Conservation (phyloP, 192 early-diverging fungal genomes). For the Backusella circina region DNA sequence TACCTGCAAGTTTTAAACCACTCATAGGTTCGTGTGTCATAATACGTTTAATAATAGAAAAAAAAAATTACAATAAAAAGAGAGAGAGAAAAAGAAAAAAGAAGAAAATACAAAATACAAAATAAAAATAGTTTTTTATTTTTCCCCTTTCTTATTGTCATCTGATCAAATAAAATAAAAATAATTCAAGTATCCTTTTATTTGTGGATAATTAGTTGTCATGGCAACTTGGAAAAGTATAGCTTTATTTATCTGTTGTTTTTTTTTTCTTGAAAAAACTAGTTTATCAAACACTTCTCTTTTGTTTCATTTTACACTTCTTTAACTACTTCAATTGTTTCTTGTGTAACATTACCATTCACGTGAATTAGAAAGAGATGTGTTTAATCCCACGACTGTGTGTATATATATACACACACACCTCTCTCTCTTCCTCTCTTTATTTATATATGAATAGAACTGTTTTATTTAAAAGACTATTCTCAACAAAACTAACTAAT, state of each 20-base stretch:
- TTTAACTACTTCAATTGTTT: neutral
- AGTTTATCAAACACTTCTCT: neutral
- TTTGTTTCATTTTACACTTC: neutral
- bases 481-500: conserved; percentile 1
- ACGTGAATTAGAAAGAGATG: neutral
- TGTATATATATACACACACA: neutral
- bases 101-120: too few species aligned
- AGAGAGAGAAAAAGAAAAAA: neutral
- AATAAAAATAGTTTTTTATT: neutral
- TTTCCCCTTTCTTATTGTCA: neutral
- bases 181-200: neutral
- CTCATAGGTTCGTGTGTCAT: neutral
- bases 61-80: neutral
- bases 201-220: neutral
- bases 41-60: neutral
- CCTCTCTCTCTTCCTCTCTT: neutral
- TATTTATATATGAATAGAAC: neutral
- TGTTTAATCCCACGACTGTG: neutral
- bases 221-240: neutral
- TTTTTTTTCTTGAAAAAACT: neutral
- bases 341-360: neutral
- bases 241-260: neutral
- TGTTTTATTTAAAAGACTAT: neutral
- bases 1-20: conserved; percentile 2
- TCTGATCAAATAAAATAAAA: neutral